Base-by-base conservation (phyloP, 2,329 filamentous ascomycete species). In the Epicoccum sorghinum region DNA sequence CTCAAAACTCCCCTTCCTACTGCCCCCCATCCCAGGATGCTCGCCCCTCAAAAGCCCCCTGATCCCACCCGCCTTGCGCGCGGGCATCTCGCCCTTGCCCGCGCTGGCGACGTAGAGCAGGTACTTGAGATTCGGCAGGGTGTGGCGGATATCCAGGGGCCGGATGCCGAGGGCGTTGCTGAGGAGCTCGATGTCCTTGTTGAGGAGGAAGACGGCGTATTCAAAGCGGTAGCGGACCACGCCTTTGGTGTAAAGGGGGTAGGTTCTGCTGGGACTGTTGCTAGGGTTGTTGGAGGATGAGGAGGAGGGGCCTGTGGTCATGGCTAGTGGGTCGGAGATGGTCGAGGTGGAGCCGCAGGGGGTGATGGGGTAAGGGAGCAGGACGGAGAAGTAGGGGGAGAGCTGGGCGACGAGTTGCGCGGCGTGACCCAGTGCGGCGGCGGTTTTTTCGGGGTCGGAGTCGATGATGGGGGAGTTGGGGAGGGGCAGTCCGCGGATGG, bases 121-220 rank as follows among this genome's bases (percentile, higher is more conserved):
- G 65, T 96, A 97, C 72, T 96, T 96, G 8, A 99, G 79, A 69
- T 99, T 99, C 1, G 93, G 92, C 6, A 98, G 78, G 0, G 93
- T 96, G 64, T 98, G 91, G 4, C 95, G 85, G 14, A 97, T 91
- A 68, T 99, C 95, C 59, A 97, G 83, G 1, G 96, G 87, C 41
- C 88, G 87, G 10, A 97, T 79, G 0, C 89, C 89, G 61, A 92
- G 87, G 1, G 79, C 77, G 55, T 81, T 83, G 18, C 76, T 76
- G 9, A 89, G 71, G 42, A 87, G 80, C 64, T 98, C 93, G 51
- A 99, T 93, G 69, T 98, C 81, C 76, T 98, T 97, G 78, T 98
- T 98, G 12, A 99, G 82, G n/a, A 98, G 79, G 67, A 98, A 99
- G 70, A 96, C 95, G 9, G 83, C 95, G 72, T 98, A 99, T 66